A percentile compares a stretch with the other conserved stretches of the same genome.
Evolutionary conservation across 1,139 yeast genomes (phyloP).

Genomic region (Taiozyma sp.): DNA sequence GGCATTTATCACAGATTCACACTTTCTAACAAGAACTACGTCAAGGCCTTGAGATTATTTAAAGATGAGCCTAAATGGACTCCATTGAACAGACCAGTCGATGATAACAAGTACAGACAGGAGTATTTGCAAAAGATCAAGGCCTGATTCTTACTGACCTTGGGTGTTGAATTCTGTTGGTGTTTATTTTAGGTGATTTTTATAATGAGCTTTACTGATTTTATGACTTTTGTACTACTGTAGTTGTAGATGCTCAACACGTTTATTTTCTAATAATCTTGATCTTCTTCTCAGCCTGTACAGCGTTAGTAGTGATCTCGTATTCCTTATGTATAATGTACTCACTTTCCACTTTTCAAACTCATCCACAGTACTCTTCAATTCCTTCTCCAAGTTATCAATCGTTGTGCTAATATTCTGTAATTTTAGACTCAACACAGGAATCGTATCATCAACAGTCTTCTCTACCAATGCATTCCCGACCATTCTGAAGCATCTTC

Average conservation of each 20-base stretch:
- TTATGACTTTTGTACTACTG: neutral
- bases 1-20: slow-evolving; percentile 94
- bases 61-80: slow-evolving; percentile 97
- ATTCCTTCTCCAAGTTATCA: slow-evolving; percentile 39
- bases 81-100: slow-evolving; percentile 66
- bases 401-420: slow-evolving; percentile 39
- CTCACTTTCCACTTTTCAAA: slow-evolving; percentile 57
- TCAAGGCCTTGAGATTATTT: slow-evolving; percentile 78
- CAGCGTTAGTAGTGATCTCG: slow-evolving; percentile 1
- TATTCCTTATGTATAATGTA: neutral
- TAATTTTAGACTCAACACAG: slow-evolving; percentile 58
- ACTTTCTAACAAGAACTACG: slow-evolving; percentile 52
- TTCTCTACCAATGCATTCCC: slow-evolving; percentile 91
- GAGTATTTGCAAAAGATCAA: slow-evolving; percentile 33
- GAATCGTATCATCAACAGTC: slow-evolving; percentile 68
- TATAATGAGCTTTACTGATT: neutral
- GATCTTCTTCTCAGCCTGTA: slow-evolving; percentile 50
- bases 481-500: slow-evolving; percentile 89
- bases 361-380: slow-evolving; percentile 42
- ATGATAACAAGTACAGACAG: slow-evolving; percentile 37
- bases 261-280: slow-evolving; percentile 45
- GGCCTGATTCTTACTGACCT: slow-evolving; percentile 9
- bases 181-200: neutral
- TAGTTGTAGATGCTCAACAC: neutral
- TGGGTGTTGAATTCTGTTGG: neutral